Percentiles rank a stretch among this genome's conserved stretches.
phyloP scores from a whole-genome alignment of 768 basidiomycete species.

The Cantharellus cinnabarinus region DNA sequence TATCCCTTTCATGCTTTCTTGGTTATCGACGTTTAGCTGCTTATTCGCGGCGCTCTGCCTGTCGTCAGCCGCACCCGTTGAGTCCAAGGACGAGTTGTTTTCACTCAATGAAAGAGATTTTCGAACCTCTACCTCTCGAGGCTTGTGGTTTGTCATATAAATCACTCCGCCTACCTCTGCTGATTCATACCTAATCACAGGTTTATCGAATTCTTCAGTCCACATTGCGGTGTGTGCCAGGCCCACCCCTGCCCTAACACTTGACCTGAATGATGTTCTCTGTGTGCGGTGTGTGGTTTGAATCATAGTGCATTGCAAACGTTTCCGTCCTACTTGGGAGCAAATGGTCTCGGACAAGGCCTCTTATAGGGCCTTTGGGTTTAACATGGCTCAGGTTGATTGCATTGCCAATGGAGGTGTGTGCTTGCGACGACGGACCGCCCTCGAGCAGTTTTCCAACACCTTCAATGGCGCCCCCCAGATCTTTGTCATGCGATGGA shows the following conservation, averaged over 20 bases:
- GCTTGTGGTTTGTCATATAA: conserved; percentile 15
- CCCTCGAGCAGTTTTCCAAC: not conserved
- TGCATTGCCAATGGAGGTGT: conserved; percentile 23
- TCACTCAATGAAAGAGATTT: conserved; percentile 17
- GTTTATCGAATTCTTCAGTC: conserved; percentile 79
- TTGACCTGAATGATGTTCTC: too few species aligned
- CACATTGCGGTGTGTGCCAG: conserved; percentile 31
- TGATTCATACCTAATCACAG: conserved; percentile 12
- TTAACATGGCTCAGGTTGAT: conserved; percentile 65
- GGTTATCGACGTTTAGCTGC: not conserved
- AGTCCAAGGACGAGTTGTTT: not conserved
- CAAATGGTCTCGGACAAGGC: conserved; percentile 28
- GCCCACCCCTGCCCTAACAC: too few species aligned
- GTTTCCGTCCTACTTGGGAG: conserved; percentile 70
- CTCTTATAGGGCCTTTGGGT: conserved; percentile 22
- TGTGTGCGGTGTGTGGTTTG: too few species aligned
- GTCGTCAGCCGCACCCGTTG: conserved; percentile 2
- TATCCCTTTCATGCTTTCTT: not conserved
- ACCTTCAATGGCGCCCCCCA: conserved; percentile 14
- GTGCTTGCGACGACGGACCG: not conserved
- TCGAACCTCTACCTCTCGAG: conserved; percentile 11
- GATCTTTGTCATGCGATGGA: conserved; percentile 61
- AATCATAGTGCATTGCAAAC: conserved; percentile 36
- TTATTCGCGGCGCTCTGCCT: not conserved
- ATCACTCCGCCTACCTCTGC: not conserved